A percentile compares a stretch with the other conserved stretches of the same genome.
Evolutionary conservation across 345 rosid genomes (phyloP).

Genomic region (Lumnitzera littorea): DNA sequence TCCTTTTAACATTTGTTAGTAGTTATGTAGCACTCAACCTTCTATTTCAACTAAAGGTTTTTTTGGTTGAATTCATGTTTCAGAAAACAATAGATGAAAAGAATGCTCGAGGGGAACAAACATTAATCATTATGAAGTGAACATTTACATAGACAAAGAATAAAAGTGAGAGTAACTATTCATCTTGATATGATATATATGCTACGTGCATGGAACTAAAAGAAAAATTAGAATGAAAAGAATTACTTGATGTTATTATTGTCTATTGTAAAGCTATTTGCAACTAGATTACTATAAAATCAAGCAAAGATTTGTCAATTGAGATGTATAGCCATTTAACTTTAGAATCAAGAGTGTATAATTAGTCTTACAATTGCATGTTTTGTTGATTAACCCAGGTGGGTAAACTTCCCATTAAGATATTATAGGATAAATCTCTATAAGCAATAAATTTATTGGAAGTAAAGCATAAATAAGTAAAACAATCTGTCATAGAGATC

Average conservation of each 20-base stretch:
- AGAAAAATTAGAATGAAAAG: slow-evolving; percentile 1
- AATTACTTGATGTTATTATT: slow-evolving; percentile 35
- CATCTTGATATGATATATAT: slow-evolving; percentile 27
- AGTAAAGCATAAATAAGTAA: neutral
- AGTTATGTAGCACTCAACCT: no score
- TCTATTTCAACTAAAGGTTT: no score
- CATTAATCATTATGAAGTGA: no score
- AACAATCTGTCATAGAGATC: no score
- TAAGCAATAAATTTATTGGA: slow-evolving; percentile 4
- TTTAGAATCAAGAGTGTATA: neutral
- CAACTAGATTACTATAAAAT: slow-evolving; percentile 60
- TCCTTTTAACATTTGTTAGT: no score
- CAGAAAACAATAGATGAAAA: no score
- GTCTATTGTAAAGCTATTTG: slow-evolving; percentile 50
- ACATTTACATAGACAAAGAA: slow-evolving; percentile 1
- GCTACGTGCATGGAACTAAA: slow-evolving; percentile 1
- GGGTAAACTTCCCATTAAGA: slow-evolving; percentile 54
- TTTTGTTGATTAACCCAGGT: slow-evolving; percentile 41
- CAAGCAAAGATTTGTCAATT: slow-evolving; percentile 8
- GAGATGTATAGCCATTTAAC: neutral
- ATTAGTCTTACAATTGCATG: slow-evolving; percentile 40
- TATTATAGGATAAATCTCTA: slow-evolving; percentile 83
- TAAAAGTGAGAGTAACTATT: slow-evolving; percentile 15
- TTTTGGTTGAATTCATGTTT: no score
- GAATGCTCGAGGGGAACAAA: no score